Percentiles rank a stretch among this genome's conserved stretches.
phyloP scores from a whole-genome alignment of 306 rosid genomes.

The apple (Malus domestica) region DNA sequence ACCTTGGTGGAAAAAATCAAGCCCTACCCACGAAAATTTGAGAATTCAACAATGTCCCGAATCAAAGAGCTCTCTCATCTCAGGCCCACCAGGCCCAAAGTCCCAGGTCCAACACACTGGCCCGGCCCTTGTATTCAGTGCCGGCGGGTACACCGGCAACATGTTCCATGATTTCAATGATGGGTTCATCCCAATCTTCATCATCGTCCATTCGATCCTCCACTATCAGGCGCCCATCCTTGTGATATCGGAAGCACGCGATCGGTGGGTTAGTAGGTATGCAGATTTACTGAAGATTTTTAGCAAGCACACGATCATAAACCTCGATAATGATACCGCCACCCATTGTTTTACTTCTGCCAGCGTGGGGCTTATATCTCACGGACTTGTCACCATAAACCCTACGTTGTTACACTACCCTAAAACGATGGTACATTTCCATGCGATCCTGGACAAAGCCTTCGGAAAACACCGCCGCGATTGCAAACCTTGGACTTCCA shows the following conservation, averaged over 20 bases:
- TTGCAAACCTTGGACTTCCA: background rate
- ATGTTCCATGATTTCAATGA: slow-evolving; percentile 46
- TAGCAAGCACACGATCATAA: slow-evolving; percentile 29
- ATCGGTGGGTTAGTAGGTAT: slow-evolving; percentile 44
- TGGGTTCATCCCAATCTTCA: slow-evolving; percentile 39
- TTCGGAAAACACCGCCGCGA: background rate
- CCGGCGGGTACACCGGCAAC: slow-evolving; percentile 39
- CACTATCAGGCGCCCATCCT: slow-evolving; percentile 11
- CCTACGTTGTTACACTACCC: slow-evolving; percentile 10
- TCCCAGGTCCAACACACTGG: slow-evolving; percentile 25
- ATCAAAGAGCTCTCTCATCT: slow-evolving; percentile 26
- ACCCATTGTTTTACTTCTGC: slow-evolving; percentile 41
- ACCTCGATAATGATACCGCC: slow-evolving; percentile 33
- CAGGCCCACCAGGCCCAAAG: slow-evolving; percentile 26
- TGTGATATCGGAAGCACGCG: slow-evolving; percentile 31
- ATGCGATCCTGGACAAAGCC: slow-evolving; percentile 26
- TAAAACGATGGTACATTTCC: slow-evolving; percentile 22
- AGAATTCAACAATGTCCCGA: slow-evolving; percentile 13
- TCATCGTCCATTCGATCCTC: slow-evolving; percentile 20
- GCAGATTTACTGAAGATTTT: slow-evolving; percentile 8
- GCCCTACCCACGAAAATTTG: slow-evolving; percentile 35
- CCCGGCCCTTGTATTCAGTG: slow-evolving; percentile 34
- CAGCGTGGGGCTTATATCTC: slow-evolving; percentile 37
- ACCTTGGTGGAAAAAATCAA: slow-evolving; percentile 19
- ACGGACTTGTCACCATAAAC: slow-evolving; percentile 32